Evolutionary conservation across 1,284 basidiomycete species (phyloP), one percentile per base, ranked within the genome.

Genomic region (Cryptococcus amylolentus): DNA sequence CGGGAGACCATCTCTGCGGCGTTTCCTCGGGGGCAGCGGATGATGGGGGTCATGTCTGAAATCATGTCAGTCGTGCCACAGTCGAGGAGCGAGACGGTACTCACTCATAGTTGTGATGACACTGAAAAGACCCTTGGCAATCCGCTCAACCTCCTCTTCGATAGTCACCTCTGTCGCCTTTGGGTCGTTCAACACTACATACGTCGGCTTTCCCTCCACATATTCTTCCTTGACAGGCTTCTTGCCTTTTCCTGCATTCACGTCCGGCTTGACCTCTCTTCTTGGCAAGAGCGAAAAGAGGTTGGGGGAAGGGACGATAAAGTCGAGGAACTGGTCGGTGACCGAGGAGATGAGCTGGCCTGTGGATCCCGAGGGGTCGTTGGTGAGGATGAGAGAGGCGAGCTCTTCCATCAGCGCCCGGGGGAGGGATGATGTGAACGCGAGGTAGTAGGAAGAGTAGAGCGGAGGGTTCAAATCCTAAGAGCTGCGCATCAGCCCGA

Each of bases 1-100:
- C 93, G 88, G 2, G 94, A 93, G 2, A 98, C 88, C 89, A 98
- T 96, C 77, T 99, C 96, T 18, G 95, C 95, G 3, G 96, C 96
- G 74, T 98, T 98, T 0, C 95, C 95, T 68, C 88, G 81, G 4
- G 96, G 96, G 57, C 90, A 89, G 35, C 96, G 87, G 61, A 99
- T 98, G 70, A 96, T 89, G 5, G 96, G 96, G 7, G 97, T 87
- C 63, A 91, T 88, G 1, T 90, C 91, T 92, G 40, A 12, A 20
- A 42, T 9, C 2, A 26, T 0, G 52, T 61, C 39, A 61, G 51
- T 44, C 14, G 14, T 14, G n/a, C 23, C 31, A 16, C 38, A 47
- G 35, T 37, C 39, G 35, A 51, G 44, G 14, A 10, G 48, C 13
- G 27, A 49, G 3, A 26, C 5, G 14, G 20, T 8, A 27, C 83